Base-by-base conservation (phyloP, 129 eudicot species). In the Tagetes erecta region DNA sequence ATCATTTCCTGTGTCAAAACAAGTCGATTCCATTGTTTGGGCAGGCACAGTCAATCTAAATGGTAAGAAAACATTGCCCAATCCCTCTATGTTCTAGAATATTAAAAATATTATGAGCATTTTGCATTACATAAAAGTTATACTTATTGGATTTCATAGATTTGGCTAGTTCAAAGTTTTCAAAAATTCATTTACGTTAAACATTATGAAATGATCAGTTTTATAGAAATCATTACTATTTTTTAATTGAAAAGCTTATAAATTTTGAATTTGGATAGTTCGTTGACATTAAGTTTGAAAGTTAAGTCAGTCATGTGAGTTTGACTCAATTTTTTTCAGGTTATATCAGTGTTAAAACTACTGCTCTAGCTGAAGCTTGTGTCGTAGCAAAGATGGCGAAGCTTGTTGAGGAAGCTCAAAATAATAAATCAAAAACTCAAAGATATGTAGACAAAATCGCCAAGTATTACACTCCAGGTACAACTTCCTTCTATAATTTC, bases 361-460 rank as follows among this genome's bases (percentile, higher is more conserved):
- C 91, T 6, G 87, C 91, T 44, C 53, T 90, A 55, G 95, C 97
- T n/a, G 91, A 86, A 71, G 98, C 88, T 75, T 86, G 92, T 76
- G 97, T 87, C 44, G 97, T 93, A 64, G 87, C 98, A 46, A 87
- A 82, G 73, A 93, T 93, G 98, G 91, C 92, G 0, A 93, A 82
- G 86, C 88, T 93, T 67, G 98, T 93, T 4, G 98, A 93, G 80
- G 98, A 90, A 46, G 97, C 98, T 58, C 98, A 94, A 59, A 85
- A 80, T 50, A 88, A 85, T 11, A 94, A 88, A 78, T 88, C 98
- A 3, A 84, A 80, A 80, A 84, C 92, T 3, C 96, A 90, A 63
- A 83, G 96, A 73, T 84, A 84, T 14, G 69, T 93, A 5, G 98
- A 93, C 79, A 85, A 74, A 83, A 84, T 85, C 39, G 87, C 97